A percentile compares a stretch with the other conserved stretches of the same genome.
Evolutionary conservation across 805 yeast species (phyloP).

Genomic region (Groenewaldozyma tartarivorans): DNA sequence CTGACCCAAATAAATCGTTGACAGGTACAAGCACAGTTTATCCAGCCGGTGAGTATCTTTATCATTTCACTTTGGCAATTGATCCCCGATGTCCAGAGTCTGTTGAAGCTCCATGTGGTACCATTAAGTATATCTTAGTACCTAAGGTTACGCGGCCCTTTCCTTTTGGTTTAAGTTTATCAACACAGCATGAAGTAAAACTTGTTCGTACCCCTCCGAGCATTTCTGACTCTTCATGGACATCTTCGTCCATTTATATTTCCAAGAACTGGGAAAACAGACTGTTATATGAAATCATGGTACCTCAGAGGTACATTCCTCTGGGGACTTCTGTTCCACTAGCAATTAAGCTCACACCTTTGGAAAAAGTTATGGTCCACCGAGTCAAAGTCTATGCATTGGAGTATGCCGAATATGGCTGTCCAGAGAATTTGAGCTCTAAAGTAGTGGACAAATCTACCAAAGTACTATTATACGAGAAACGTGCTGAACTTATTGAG

Average conservation of each 20-base stretch:
- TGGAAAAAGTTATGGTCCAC: slow-evolving; percentile 82
- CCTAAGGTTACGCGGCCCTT: slow-evolving; percentile 73
- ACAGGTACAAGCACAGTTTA: slow-evolving; percentile 37
- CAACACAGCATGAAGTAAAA: slow-evolving; percentile 52
- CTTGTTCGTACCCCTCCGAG: slow-evolving; percentile 73
- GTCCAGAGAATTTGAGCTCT: slow-evolving; percentile 78
- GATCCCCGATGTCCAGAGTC: slow-evolving; percentile 79
- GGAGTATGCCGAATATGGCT: slow-evolving; percentile 83
- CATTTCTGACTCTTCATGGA: slow-evolving; percentile 53
- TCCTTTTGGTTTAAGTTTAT: slow-evolving; percentile 70
- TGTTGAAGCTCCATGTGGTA: slow-evolving; percentile 68
- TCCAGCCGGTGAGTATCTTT: slow-evolving; percentile 82
- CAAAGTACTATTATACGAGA: slow-evolving; percentile 55
- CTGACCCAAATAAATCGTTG: background rate
- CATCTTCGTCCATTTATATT: slow-evolving; percentile 86
- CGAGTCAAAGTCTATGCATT: slow-evolving; percentile 76
- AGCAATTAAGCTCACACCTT: slow-evolving; percentile 72
- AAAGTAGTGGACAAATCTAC: slow-evolving; percentile 36
- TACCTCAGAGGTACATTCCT: slow-evolving; percentile 81
- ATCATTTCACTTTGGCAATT: slow-evolving; percentile 82
- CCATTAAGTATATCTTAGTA: slow-evolving; percentile 58
- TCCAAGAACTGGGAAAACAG: slow-evolving; percentile 90
- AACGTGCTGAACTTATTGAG: slow-evolving; percentile 26
- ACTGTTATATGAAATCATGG: slow-evolving; percentile 77
- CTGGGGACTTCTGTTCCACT: slow-evolving; percentile 78